Evolutionary conservation across 2,329 filamentous ascomycete genomes (phyloP).

Genomic region (Lecanicillium sp.): DNA sequence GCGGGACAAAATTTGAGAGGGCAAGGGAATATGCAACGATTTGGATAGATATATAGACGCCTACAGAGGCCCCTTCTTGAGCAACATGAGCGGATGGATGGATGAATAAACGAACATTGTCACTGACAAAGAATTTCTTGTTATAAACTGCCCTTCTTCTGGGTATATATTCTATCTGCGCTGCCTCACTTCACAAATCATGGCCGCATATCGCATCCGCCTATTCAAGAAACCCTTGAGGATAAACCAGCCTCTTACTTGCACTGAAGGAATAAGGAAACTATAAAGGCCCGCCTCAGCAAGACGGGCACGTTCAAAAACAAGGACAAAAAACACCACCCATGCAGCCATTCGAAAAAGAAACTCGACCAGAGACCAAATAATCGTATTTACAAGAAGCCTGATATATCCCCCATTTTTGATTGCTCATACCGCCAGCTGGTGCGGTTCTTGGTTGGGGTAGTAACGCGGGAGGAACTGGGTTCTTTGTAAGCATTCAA

Average conservation of each 20-base stretch:
- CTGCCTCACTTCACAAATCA: neutral
- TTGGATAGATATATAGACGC: too few species aligned
- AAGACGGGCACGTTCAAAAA: too few species aligned
- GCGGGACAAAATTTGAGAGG: too few species aligned
- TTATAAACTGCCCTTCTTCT: too few species aligned
- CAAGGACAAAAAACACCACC: conserved; percentile 15
- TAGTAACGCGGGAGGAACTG: conserved; percentile 55
- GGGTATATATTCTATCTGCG: too few species aligned
- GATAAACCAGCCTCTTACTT: neutral
- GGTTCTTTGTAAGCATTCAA: conserved; percentile 13
- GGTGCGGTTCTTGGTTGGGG: conserved; percentile 47
- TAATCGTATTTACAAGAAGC: too few species aligned
- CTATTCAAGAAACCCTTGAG: neutral
- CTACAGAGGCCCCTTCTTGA: too few species aligned
- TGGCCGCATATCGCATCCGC: neutral
- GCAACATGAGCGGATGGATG: too few species aligned
- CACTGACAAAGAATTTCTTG: too few species aligned
- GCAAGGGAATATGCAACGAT: too few species aligned
- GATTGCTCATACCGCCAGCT: conserved; percentile 41
- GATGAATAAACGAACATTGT: too few species aligned
- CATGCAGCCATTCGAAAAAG: conserved; percentile 12
- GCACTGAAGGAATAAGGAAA: conserved; percentile 10
- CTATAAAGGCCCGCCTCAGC: too few species aligned
- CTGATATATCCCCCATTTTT: neutral
- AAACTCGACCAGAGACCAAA: conserved; percentile 1